phyloP scores from a whole-genome alignment of 1,284 basidiomycete species.

The Coniferiporia sulphurascens region DNA sequence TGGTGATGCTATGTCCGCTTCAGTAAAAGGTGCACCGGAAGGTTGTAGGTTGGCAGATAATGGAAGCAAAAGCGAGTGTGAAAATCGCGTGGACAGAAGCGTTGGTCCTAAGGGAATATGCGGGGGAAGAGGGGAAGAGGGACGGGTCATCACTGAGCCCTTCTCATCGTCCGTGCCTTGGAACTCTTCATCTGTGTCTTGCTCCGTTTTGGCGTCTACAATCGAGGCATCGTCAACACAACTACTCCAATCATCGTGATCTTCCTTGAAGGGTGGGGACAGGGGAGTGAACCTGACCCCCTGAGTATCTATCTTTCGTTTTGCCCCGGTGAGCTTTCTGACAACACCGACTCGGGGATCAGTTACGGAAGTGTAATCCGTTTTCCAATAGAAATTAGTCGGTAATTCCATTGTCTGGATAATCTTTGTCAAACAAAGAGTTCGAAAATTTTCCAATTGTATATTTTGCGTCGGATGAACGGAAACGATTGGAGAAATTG shows the following conservation, averaged over 20 bases:
- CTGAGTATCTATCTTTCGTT: conserved; percentile 43
- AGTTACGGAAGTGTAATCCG: conserved; percentile 40
- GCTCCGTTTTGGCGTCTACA: conserved; percentile 28
- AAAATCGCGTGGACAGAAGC: conserved; percentile 59
- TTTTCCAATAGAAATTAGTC: conserved; percentile 17
- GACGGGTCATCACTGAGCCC: conserved; percentile 34
- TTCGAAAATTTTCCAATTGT: conserved; percentile 69
- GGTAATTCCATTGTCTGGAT: conserved; percentile 22
- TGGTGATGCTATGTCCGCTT: conserved; percentile 35
- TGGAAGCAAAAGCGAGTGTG: conserved; percentile 53
- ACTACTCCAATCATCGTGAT: conserved; percentile 26
- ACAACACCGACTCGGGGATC: conserved; percentile 65
- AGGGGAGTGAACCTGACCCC: conserved; percentile 24
- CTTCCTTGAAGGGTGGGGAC: conserved; percentile 28
- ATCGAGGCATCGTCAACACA: conserved; percentile 26
- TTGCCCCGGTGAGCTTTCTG: conserved; percentile 57
- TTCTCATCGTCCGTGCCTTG: conserved; percentile 26
- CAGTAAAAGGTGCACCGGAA: conserved; percentile 44
- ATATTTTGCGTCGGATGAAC: conserved; percentile 65
- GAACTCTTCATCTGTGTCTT: conserved; percentile 33
- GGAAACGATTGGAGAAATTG: conserved; percentile 58
- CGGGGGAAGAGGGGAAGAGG: conserved; percentile 60
- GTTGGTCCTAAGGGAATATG: conserved; percentile 66
- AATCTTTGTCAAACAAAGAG: conserved; percentile 48
- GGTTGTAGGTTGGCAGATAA: conserved; percentile 53